Evolutionary conservation across 129 eudicot species (phyloP), one percentile per base, ranked within the genome.

Genomic region (Cynara cardunculus): DNA sequence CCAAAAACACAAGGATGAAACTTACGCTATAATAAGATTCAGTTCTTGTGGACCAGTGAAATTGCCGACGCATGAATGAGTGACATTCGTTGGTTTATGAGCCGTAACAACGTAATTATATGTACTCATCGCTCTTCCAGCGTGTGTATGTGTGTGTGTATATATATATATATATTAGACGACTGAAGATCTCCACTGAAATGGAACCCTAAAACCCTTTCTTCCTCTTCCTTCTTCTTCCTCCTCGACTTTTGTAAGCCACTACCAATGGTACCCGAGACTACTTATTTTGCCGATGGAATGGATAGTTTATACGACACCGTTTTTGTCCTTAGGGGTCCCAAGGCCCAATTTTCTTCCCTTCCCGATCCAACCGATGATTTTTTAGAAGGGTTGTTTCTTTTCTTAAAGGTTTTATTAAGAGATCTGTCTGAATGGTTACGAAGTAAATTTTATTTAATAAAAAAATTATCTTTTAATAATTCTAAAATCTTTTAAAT

Each of bases 21-120:
- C 87, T 80, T 84, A 95, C 99, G 97, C 97, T 77, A 90, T 79
- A 44, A 95, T 95, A 69, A 95, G 99, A 87, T 95, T 95, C 81
- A 92, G 92, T 71, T 95, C 97, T 53, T 95, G 90, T 12, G 99
- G 92, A 62, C 88, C 89, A 66, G 99, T 95, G 97, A 95, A 95
- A 86, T 92, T 92, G 81, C 99, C 99, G 73, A 92, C 97, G 77
- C 97, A 92, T 0, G 99, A 95, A 85, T 95, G 99, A 19, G 99
- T 92, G 2, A 92, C 99, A 44, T 90, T 95, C 25, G 97, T 95
- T n/a, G 99, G 99, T 90, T 95, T 92, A 84, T 95, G 99, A 80
- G 99, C 97, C 84, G 97, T 95, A 53, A 92, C 97, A 4, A 92
- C 99, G 72, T 95, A 95, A 80, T 92, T 95, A 83, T 88, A 92